Conservation (phyloP, 2,329 filamentous ascomycete genomes). For the Arachnopeziza araneosa region DNA sequence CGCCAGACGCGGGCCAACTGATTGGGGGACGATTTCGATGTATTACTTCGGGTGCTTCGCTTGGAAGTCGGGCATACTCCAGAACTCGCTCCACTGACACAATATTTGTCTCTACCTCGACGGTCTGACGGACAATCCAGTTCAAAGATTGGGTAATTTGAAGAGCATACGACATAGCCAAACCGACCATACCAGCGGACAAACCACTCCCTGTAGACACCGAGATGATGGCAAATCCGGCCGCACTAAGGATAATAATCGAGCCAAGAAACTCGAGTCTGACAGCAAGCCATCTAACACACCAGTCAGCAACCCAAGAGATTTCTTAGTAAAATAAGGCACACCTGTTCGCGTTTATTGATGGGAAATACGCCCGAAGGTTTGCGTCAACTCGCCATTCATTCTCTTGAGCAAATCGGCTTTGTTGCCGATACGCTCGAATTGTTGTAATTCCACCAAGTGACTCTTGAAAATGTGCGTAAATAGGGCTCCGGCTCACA, state of each 20-base stretch:
- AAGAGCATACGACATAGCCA: conserved; percentile 94
- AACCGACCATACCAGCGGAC: conserved; percentile 72
- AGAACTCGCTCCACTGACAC: conserved; percentile 96
- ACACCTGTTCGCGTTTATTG: conserved; percentile 65
- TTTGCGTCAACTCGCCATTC: conserved; percentile 98
- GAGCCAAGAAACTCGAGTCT: conserved; percentile 94
- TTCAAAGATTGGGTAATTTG: conserved; percentile 97
- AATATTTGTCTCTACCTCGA: conserved; percentile 99
- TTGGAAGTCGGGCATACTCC: conserved; percentile 86
- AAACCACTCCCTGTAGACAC: conserved; percentile 63
- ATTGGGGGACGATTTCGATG: conserved; percentile 79
- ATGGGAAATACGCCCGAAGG: conserved; percentile 89
- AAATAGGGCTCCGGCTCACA: conserved; percentile 91
- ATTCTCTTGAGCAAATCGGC: conserved; percentile 85
- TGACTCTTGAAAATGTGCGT: conserved; percentile 96
- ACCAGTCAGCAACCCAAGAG: conserved; percentile 7
- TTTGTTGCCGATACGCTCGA: conserved; percentile 85
- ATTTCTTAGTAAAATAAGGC: conserved; percentile 1
- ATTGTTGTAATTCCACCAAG: conserved; percentile 93
- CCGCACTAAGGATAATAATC: conserved; percentile 83
- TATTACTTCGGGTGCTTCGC: conserved; percentile 91
- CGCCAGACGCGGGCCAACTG: conserved; percentile 86
- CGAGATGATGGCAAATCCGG: conserved; percentile 74
- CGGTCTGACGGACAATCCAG: conserved; percentile 97
- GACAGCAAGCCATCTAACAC: conserved; percentile 82